These are phyloP conservation scores for Bryoglossum gracile DNA, from an alignment of 495 filamentous ascomycete species.

Conservation along the genomic window DNA sequence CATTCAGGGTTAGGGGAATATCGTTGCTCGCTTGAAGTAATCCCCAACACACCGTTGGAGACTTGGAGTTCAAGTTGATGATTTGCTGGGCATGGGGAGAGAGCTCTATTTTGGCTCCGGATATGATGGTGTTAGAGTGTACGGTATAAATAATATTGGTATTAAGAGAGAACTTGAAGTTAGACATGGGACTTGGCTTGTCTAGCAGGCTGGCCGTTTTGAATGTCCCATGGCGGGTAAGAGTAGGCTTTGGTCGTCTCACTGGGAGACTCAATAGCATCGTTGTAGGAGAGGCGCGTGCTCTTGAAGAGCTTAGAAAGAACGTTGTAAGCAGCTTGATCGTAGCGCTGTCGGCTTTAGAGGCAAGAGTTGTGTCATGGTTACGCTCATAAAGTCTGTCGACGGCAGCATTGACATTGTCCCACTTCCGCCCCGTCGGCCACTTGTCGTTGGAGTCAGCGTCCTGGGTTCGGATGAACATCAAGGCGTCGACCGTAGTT, in stretches of 20 bases:
- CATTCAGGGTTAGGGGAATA: conserved; percentile 25
- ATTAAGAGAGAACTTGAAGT: conserved; percentile 60
- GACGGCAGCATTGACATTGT: conserved; percentile 50
- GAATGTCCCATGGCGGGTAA: conserved; percentile 59
- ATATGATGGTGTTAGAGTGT: conserved; percentile 49
- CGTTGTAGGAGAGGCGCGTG: conserved; percentile 52
- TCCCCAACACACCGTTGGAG: conserved; percentile 28
- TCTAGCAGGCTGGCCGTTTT: conserved; percentile 56
- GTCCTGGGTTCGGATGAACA: conserved; percentile 36
- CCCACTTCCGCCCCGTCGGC: conserved; percentile 61
- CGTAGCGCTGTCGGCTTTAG: conserved; percentile 59
- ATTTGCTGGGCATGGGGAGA: conserved; percentile 36
- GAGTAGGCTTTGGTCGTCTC: conserved; percentile 58
- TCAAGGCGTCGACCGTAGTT: conserved; percentile 60
- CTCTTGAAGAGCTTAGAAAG: conserved; percentile 34
- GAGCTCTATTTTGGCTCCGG: conserved; percentile 63
- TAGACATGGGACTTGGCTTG: conserved; percentile 56
- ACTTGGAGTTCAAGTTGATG: conserved; percentile 36
- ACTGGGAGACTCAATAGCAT: conserved; percentile 50
- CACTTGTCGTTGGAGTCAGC: conserved; percentile 67
- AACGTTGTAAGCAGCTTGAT: conserved; percentile 44
- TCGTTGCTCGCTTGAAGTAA: conserved; percentile 25
- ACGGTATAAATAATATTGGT: conserved; percentile 59
- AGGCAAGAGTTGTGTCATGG: conserved; percentile 59
- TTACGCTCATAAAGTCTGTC: conserved; percentile 58